Evolutionary conservation across 306 rosid species (phyloP), one percentile per base, ranked within the genome.

Genomic region (Boehmeria nivea): DNA sequence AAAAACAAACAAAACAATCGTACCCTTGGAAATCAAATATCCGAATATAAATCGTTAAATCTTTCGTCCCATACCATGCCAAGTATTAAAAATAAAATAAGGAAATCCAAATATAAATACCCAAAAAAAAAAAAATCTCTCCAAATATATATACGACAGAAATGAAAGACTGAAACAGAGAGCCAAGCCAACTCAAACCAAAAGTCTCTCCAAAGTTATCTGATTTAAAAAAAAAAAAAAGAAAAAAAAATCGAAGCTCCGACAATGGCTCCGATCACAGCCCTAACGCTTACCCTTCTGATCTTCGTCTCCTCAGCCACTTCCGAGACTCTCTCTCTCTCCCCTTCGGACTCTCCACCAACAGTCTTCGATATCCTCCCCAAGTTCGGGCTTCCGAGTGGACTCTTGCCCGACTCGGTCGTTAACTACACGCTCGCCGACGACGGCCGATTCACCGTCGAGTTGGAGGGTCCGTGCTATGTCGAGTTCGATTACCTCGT

Each of bases 361-460:
- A 57, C 82, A 4, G 96, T 88, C 6, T 81, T 74, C 72, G 99
- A 93, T 1, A 8, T 93, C 10, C 85, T 93, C 26, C 75, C 95
- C 3, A 45, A 79, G 43, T 85, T 53, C 43, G 95, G 99, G 1
- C 95, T 93, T 26, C 96, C 99, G 0, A 61, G 76, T 0, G 99
- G 99, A 2, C 94, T 93, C 7, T 57, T 85, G 14, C 96, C 99
- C 1, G 52, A 70, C 59, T 67, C 94, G 2, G 96, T 93, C 39
- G 26, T 51, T 54, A 70, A 39, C 59, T 93, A 81, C 70, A 43
- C 80, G 0, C 53, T 85, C 12, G 69, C 83, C 9, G 71, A 76
- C 25, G 94, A 93, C 43, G 95, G 95, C 1, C 45, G 45, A 54
- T 93, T 93, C 66, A 60, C 54, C 25, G 96, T 93, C 56, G 22